Base-by-base conservation (phyloP, 2,329 filamentous ascomycete species). In the Hysterium pulicare region DNA sequence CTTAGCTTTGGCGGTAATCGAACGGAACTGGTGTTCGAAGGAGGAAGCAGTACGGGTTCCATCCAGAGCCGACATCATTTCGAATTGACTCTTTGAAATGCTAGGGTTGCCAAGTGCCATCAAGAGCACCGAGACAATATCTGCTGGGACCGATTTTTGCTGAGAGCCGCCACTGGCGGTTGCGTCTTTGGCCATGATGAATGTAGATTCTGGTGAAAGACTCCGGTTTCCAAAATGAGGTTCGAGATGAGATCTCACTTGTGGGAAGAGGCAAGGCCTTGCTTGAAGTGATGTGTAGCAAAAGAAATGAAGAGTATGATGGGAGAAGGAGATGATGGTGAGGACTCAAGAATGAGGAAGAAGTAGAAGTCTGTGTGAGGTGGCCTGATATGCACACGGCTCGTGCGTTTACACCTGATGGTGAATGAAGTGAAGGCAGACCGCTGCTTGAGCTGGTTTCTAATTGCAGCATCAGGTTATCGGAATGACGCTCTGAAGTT, bases 21-120 rank as follows among this genome's bases (percentile, higher is more conserved):
- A 24, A 30, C 58, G 57, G 36, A 64, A 58, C 15, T 54, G 41
- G 31, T 64, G 59, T 38, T 63, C 33, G 28, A 61, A 62, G 20
- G 42, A 47, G 13, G 26, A 46, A 1, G 55, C 50, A 1, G 61
- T 61, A 3, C 46, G 47, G 1, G 28, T 50, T 24, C 58, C 55
- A 39, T 63, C 58, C 4, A 64, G 38, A 0, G 60, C 48, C 5
- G 37, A 46, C 59, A 64, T 62, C 44, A 61, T 52, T 5, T 61
- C 49, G 15, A 55, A 59, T n/a, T 56, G 51, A 5, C 41, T 28
- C 8, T 17, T 53, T 16, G 44, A 42, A 32, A 62, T 49, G 11
- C 44, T 46, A 5, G 47, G 51, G 3, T 13, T 51, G 30, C 53
- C 59, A 5, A 49, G 39, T 10, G 55, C 51, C 43, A 51, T 53